phyloP scores from a whole-genome alignment of 1,139 yeast genomes.

The Barnettozyma hawaiiensis region DNA sequence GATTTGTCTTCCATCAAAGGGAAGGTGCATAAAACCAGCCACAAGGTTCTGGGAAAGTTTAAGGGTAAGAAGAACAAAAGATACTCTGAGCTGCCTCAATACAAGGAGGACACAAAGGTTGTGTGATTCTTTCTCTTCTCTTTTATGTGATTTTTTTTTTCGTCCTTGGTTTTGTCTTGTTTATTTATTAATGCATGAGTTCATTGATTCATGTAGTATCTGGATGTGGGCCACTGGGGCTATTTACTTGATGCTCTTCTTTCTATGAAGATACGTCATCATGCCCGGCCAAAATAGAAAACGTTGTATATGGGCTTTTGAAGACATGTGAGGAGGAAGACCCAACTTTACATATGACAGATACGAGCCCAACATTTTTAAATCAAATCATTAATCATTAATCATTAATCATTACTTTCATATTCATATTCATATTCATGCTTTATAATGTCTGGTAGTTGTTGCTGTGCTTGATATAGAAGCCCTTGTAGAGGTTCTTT shows the following conservation, averaged over 20 bases:
- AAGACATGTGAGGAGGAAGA: constrained; percentile 17
- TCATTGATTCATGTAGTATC: neutral
- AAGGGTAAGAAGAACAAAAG: constrained; percentile 33
- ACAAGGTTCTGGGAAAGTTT: constrained; percentile 37
- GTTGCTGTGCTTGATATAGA: constrained; percentile 9
- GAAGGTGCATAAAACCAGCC: constrained; percentile 47
- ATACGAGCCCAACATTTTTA: constrained; percentile 22
- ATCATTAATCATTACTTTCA: neutral
- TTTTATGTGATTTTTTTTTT: no score
- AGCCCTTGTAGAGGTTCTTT: constrained; percentile 6
- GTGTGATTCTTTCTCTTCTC: no score
- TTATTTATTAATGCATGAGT: constrained; percentile 5
- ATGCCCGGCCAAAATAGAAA: constrained; percentile 4
- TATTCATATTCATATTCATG: no score
- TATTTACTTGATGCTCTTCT: neutral
- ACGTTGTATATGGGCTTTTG: constrained; percentile 9
- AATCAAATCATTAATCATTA: neutral
- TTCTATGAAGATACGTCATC: neutral
- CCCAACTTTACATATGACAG: constrained; percentile 17
- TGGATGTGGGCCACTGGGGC: neutral
- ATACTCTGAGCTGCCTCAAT: constrained; percentile 36
- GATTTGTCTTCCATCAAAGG: constrained; percentile 39
- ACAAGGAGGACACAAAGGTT: constrained; percentile 27
- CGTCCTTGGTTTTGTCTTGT: no score
- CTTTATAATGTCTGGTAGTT: constrained; percentile 4